Conservation (phyloP, 768 basidiomycete species). For the Antrodiella citrinella region DNA sequence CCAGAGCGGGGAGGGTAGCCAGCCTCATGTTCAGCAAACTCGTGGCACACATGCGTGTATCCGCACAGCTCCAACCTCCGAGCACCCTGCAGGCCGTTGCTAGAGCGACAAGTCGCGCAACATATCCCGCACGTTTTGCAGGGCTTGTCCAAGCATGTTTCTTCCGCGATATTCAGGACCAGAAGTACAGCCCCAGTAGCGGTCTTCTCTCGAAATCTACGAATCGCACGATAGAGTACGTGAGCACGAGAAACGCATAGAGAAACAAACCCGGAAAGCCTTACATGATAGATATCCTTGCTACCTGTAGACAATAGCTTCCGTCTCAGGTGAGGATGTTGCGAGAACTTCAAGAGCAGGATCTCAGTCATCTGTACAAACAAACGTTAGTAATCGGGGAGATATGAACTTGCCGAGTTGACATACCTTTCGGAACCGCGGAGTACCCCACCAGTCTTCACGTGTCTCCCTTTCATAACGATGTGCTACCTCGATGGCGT, state of each 20-base stretch:
- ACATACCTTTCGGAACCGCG: conserved; percentile 54
- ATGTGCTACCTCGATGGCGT: conserved; percentile 54
- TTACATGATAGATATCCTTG: conserved; percentile 61
- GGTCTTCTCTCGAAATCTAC: conserved; percentile 64
- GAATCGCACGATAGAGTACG: background rate
- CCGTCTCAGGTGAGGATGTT: conserved; percentile 50
- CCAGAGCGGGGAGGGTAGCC: background rate
- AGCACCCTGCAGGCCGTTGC: background rate
- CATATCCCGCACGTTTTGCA: conserved; percentile 38
- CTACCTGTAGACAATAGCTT: conserved; percentile 59
- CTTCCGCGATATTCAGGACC: conserved; percentile 57
- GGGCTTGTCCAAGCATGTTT: conserved; percentile 68
- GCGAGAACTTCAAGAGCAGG: conserved; percentile 63
- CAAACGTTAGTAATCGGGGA: conserved; percentile 65
- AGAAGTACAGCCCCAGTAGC: conserved; percentile 58
- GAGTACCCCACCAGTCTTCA: background rate
- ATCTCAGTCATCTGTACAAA: conserved; percentile 32
- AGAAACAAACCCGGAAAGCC: conserved; percentile 11
- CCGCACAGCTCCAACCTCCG: background rate
- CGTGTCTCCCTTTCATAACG: conserved; percentile 46
- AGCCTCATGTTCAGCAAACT: no score
- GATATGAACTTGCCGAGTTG: conserved; percentile 37
- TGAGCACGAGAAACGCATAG: background rate
- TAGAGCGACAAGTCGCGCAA: background rate
- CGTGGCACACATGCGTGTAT: background rate